Evolutionary conservation across 495 filamentous ascomycete species (phyloP).

Genomic region (Penicillium turbatum): DNA sequence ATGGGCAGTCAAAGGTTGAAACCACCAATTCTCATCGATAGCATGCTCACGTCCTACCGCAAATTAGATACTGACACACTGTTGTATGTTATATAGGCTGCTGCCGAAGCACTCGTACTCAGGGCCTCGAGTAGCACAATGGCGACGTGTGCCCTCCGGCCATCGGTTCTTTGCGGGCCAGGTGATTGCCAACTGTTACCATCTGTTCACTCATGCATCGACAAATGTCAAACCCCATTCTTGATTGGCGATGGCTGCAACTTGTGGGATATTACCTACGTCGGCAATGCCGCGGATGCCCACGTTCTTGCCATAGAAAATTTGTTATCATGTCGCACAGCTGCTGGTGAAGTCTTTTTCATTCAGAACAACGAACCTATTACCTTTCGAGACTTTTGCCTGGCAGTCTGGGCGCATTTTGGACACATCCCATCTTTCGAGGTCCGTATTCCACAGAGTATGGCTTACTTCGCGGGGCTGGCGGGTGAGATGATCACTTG

Average conservation of each 20-base stretch:
- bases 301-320: slow-evolving; percentile 60
- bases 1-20: slow-evolving; percentile 56
- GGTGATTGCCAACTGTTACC: slow-evolving; percentile 52
- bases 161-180: slow-evolving; percentile 54
- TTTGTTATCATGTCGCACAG: slow-evolving; percentile 49
- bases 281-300: slow-evolving; percentile 57
- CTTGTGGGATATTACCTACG: slow-evolving; percentile 59
- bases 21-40: neutral
- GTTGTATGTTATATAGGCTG: slow-evolving; percentile 30
- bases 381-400: slow-evolving; percentile 56
- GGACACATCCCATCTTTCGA: slow-evolving; percentile 51
- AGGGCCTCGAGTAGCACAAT: slow-evolving; percentile 41
- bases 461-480: slow-evolving; percentile 49
- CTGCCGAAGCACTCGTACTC: slow-evolving; percentile 55
- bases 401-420: slow-evolving; percentile 56
- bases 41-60: neutral
- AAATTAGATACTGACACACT: slow-evolving; percentile 1
- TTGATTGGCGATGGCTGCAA: slow-evolving; percentile 55
- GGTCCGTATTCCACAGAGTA: slow-evolving; percentile 45
- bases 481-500: slow-evolving; percentile 50
- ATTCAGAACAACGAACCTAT: slow-evolving; percentile 62
- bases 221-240: slow-evolving; percentile 51
- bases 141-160: slow-evolving; percentile 52
- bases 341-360: slow-evolving; percentile 59
- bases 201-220: slow-evolving; percentile 53